Evolutionary conservation across 768 basidiomycete species (phyloP), one percentile per base, ranked within the genome.

Genomic region (Hygrophorus pudorinus): DNA sequence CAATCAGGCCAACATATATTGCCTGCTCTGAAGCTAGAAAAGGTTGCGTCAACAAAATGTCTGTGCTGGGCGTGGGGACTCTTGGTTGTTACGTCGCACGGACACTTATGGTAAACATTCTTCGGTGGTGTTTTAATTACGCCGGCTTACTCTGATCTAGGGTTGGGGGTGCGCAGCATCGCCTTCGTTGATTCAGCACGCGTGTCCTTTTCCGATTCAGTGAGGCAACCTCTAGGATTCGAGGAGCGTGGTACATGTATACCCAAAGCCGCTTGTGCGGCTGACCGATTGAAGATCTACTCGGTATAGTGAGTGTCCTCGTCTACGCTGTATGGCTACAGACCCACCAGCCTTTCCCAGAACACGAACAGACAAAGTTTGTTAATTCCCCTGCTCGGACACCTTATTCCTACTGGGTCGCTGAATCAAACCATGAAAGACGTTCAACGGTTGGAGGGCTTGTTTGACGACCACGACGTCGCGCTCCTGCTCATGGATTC

Each of bases 401-500:
- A 99, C 56, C 94, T 93, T 0, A 73, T 97, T 45, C 78, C 89
- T 3, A 67, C 70, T 1, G 63, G 66, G 0, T 72, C 70, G 0
- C 58, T 80, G 4, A 71, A 70, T 2, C 74, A 81, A 53, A 69
- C 76, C 0, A 72, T 76, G 56, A 67, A 69, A n/a, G 82, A 90
- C 50, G 79, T 97, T 0, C 63, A 64, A 27, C 67, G 70, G 52
- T 73, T 99, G 7, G 90, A 93, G 54, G 59, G 70, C 18, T 73
- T 98, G 12, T 72, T 98, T 45, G 81, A 85, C 24, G 67, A 71
- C 13, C 94, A 99, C 56, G 96, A 99, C 56, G 93, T 72, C 0
- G 71, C 97, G 2, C 98, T 92, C 61, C 67, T 97, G 27, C 70
- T 98, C 17, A 98, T 97, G 96, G 96, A 98, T 59, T 97, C 92